Conservation (phyloP, 768 basidiomycete species). For the Pholiota microspora region DNA sequence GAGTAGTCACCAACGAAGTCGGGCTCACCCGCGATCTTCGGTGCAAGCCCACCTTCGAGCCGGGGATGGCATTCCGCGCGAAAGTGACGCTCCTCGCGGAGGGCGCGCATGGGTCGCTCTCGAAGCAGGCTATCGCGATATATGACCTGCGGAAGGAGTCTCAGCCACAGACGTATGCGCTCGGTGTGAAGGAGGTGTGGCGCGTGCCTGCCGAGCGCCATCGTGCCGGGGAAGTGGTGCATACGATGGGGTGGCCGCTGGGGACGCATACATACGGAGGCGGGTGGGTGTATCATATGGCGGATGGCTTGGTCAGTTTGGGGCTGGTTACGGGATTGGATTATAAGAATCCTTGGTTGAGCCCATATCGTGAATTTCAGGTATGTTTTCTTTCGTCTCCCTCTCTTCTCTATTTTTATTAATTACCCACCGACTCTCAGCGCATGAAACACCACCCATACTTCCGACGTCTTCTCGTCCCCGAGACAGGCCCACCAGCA, state of each 20-base stretch:
- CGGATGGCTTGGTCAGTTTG: slow-evolving; percentile 81
- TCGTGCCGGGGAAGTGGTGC: slow-evolving; percentile 78
- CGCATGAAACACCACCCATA: slow-evolving; percentile 97
- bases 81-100: slow-evolving; percentile 92
- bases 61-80: slow-evolving; percentile 94
- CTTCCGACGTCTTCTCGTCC: slow-evolving; percentile 77
- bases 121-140: slow-evolving; percentile 72
- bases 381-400: slow-evolving; percentile 35
- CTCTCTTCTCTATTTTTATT: not conserved
- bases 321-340: slow-evolving; percentile 94
- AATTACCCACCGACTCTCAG: slow-evolving; percentile 16
- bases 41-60: slow-evolving; percentile 88
- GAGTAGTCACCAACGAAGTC: slow-evolving; percentile 91
- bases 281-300: slow-evolving; percentile 96
- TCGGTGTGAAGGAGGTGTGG: slow-evolving; percentile 99
- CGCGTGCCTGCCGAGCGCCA: slow-evolving; percentile 65
- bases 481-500: slow-evolving; percentile 34
- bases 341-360: slow-evolving; percentile 90
- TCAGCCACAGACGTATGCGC: slow-evolving; percentile 92
- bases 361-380: slow-evolving; percentile 92
- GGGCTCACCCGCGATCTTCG: slow-evolving; percentile 76
- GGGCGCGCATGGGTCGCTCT: slow-evolving; percentile 90
- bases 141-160: slow-evolving; percentile 69
- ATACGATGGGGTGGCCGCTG: slow-evolving; percentile 94
- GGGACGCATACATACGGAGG: slow-evolving; percentile 86